phyloP scores from a whole-genome alignment of 768 basidiomycete genomes.

The Lactarius pseudohatsudake region DNA sequence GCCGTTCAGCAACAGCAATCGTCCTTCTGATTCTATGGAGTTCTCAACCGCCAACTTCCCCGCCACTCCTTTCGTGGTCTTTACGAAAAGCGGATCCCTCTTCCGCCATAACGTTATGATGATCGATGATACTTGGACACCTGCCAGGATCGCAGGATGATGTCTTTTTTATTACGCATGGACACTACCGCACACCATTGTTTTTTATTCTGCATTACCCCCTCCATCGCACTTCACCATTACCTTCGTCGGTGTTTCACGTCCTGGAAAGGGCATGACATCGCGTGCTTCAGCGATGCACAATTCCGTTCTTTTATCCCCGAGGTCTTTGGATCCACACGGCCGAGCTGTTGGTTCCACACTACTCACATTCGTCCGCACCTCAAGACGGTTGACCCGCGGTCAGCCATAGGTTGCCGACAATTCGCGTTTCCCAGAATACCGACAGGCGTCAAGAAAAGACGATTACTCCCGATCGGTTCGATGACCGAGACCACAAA shows the following conservation, averaged over 20 bases:
- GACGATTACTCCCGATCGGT: conserved; percentile 53
- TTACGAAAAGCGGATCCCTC: conserved; percentile 30
- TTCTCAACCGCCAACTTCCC: conserved; percentile 3
- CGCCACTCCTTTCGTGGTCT: conserved; percentile 22
- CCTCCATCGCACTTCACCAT: conserved; percentile 14
- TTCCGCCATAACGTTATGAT: conserved; percentile 28
- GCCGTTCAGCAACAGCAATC: conserved; percentile 46
- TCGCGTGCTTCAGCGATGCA: conserved; percentile 31
- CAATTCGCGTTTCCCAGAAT: conserved; percentile 18
- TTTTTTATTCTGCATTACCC: conserved; percentile 23
- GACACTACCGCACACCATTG: conserved; percentile 26
- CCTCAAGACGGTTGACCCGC: conserved; percentile 21
- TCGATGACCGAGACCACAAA: conserved; percentile 54
- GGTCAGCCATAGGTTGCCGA: conserved; percentile 27
- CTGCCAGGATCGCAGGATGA: conserved; percentile 30
- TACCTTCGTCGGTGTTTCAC: conserved; percentile 22
- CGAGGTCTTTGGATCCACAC: conserved; percentile 22
- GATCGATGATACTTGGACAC: conserved; percentile 30
- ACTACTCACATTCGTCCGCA: conserved; percentile 21
- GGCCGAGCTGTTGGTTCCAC: conserved; percentile 27
- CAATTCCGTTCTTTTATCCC: conserved; percentile 21
- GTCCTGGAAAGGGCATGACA: conserved; percentile 22
- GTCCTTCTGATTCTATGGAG: conserved; percentile 44
- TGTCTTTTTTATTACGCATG: conserved; percentile 29
- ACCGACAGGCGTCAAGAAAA: conserved; percentile 42